Conservation (phyloP, 2,329 filamentous ascomycete genomes). For the Cladophialophora psammophila region DNA sequence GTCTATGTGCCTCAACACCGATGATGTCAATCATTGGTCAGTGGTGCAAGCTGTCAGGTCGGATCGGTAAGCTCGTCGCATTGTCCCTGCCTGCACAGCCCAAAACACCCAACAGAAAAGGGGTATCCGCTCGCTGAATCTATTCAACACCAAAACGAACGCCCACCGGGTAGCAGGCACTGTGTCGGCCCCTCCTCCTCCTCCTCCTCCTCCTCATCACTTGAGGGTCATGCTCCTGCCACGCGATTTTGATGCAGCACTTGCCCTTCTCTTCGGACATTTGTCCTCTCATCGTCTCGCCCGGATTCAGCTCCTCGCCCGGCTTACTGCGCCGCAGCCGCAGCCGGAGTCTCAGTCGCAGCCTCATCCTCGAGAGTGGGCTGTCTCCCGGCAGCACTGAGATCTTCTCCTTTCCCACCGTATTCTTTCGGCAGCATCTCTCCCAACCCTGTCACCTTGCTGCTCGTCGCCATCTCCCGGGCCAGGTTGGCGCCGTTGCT, state of each 20-base stretch:
- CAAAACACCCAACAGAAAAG: conserved; percentile 15
- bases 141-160: conserved; percentile 10
- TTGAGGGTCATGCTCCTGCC: conserved; percentile 6
- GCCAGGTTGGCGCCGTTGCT: conserved; percentile 74
- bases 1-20: too few relatives aligned
- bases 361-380: conserved; percentile 28
- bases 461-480: conserved; percentile 63
- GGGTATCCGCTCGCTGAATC: conserved; percentile 23
- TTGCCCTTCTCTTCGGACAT: background rate
- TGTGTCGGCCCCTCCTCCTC: conserved; percentile 20
- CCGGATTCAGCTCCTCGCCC: background rate
- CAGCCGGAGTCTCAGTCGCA: background rate
- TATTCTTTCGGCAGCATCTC: conserved; percentile 76
- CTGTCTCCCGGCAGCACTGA: conserved; percentile 33
- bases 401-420: conserved; percentile 74
- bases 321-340: background rate
- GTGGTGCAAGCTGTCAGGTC: background rate
- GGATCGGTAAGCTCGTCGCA: background rate
- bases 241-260: background rate
- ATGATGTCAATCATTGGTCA: too few relatives aligned
- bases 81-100: background rate
- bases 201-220: conserved; percentile 28
- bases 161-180: conserved; percentile 1
- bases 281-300: background rate
- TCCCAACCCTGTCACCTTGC: conserved; percentile 48